Evolutionary conservation across 2,329 filamentous ascomycete species (phyloP), one percentile per base, ranked within the genome.

Genomic region (Stachybotrys chlorohalonatus): DNA sequence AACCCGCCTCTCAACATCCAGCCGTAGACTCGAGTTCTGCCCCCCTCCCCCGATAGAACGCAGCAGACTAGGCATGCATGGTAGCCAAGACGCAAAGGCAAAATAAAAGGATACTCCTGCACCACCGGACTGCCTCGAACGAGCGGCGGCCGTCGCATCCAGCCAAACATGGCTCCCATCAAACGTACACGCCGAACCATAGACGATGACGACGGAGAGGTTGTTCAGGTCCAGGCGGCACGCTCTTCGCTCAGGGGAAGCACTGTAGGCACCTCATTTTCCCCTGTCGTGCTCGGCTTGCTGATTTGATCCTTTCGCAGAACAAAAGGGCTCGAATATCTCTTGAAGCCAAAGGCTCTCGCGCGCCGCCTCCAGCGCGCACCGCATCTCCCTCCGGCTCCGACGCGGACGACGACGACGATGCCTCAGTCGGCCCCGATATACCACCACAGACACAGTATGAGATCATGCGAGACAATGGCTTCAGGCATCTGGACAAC

Each of bases 391-490:
- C 59, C 11, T 58, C 63, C 9, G 61, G 60, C 51, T 62, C 61
- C 47, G 70, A 72, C 11, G 65, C 66, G 11, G 66, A 68, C n/a
- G 61, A 63, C 11, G 64, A 67, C 5, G 68, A 68, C 30, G 68
- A 68, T 30, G 56, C 62, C 31, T 51, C 57, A 54, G 53, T 66
- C 52, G 49, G 61, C 4, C 56, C 54, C 5, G 59, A 67, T 16
- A 65, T 73, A 0, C 79, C 76, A 1, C 71, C 77, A 1, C 75
- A 76, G 47, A 84, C 82, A 0, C 83, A 86, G 58, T 86, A 86
- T 64, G 83, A 86, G 59, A 64, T 78, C 9, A 74, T 82, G 69
- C 76, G 83, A 55, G 83, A 86, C 65, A 74, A 73, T 49, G 78
- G 78, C 52, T 86, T 83, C 58, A 73, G 71, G 52, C 82, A 86